Conservation (phyloP, 2,329 filamentous ascomycete genomes). For the Exophiala alcalophila region DNA sequence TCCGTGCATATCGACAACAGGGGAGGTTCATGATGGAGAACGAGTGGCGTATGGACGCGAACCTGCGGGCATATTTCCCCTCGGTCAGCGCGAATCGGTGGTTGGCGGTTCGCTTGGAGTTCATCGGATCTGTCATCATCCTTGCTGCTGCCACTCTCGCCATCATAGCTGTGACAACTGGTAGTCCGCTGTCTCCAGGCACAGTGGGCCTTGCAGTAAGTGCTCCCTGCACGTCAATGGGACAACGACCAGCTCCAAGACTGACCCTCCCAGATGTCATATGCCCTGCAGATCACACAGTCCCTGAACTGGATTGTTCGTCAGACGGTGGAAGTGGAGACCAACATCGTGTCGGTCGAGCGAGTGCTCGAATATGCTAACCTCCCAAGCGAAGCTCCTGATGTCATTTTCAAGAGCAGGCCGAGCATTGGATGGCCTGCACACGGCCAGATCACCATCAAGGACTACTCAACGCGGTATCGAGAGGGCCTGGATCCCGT, state of each 20-base stretch:
- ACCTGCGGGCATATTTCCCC: conserved; percentile 90
- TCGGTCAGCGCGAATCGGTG: conserved; percentile 92
- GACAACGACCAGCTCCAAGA: conserved; percentile 8
- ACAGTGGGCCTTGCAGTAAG: conserved; percentile 71
- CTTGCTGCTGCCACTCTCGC: conserved; percentile 78
- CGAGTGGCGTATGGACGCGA: conserved; percentile 94
- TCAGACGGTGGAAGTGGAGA: conserved; percentile 99
- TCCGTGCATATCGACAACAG: conserved; percentile 90
- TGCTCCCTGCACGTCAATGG: conserved; percentile 1
- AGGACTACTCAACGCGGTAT: conserved; percentile 92
- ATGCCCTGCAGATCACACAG: conserved; percentile 93
- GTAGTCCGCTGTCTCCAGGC: conserved; percentile 64
- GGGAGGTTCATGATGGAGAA: conserved; percentile 86
- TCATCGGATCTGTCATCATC: conserved; percentile 93
- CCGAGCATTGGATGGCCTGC: conserved; percentile 90
- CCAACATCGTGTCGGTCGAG: conserved; percentile 99
- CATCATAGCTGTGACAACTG: conserved; percentile 72
- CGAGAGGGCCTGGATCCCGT: conserved; percentile 86
- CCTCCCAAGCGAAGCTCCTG: conserved; percentile 88
- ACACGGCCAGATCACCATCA: conserved; percentile 81
- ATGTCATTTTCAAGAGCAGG: conserved; percentile 83
- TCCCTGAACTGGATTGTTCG: conserved; percentile 99
- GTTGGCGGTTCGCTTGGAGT: conserved; percentile 91
- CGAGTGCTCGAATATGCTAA: conserved; percentile 92
- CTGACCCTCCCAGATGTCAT: conserved; percentile 65